Base-by-base conservation (phyloP, 805 yeast species). In the Nakazawaea molendinolei region DNA sequence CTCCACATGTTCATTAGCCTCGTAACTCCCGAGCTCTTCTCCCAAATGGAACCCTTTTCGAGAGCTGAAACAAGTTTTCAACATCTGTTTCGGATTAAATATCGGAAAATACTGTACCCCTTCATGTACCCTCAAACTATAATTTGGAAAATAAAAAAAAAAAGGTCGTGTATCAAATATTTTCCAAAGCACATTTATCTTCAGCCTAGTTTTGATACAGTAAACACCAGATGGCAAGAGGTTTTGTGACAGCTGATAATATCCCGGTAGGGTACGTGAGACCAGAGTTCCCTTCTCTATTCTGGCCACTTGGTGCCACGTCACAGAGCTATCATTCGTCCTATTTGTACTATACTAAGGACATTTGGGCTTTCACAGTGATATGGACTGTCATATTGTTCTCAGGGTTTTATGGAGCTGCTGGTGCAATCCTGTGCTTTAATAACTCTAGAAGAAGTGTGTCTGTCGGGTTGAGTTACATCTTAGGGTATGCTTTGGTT, bases 301-400 rank as follows among this genome's bases (percentile, higher is more conserved):
- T 66, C 49, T 80, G 87, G 83, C 95, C 95, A 0, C 45, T 74
- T 23, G 55, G 61, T 2, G 36, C 51, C 44, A 12, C 43, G 5
- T n/a, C 25, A 5, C 25, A 20, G 5, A 6, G 50, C 13, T 76
- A 65, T 50, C 56, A 61, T 20, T 49, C 67, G 5, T 69, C 86
- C 23, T 76, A 69, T 44, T 69, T 90, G 4, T 90, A 85, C 59
- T 73, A 76, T 48, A 60, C 78, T 2, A 45, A 53, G 13, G 96
- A 86, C 48, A 74, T 90, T 12, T 89, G 95, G 92, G 60, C 57
- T 44, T 90, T 85, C 65, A 85, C 95, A 0, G 65, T 86, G 8
- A 70, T 61, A 47, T 90, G 98, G 97, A 69, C 82, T 10, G 47
- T 90, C 31, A 78, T 87, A 7, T 60, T 85, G 45, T 80, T 74